Evolutionary conservation across 2,329 filamentous ascomycete species (phyloP).

Genomic region (Fusarium luffae): DNA sequence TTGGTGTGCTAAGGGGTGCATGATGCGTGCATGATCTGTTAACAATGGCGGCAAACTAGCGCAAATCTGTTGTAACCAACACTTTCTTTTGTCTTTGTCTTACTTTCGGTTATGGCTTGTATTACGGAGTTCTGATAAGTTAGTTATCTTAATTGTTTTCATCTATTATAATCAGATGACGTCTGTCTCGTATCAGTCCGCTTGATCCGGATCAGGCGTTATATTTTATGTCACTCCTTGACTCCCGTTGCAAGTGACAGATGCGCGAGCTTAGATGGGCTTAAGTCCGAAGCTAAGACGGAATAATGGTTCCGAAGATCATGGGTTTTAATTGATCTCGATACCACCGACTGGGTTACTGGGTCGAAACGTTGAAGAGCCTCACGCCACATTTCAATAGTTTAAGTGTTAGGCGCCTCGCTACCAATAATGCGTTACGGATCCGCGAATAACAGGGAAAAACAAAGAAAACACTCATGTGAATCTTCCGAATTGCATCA

Average conservation of each 20-base stretch:
- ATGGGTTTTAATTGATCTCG: not conserved
- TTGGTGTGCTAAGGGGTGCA: slow-evolving; percentile 10
- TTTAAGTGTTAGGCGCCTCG: not conserved
- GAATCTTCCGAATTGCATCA: not conserved
- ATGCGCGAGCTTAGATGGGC: not conserved
- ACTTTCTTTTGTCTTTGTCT: not conserved
- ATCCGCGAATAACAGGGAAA: not conserved
- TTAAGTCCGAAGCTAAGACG: not conserved
- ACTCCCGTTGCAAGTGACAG: not conserved
- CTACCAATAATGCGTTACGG: not conserved
- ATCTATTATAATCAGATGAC: not conserved
- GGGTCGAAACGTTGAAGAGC: not conserved
- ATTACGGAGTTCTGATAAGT: not conserved
- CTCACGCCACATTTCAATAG: not conserved
- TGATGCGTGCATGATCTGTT: not conserved
- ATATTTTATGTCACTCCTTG: not conserved
- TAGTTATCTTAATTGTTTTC: not conserved
- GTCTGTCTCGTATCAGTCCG: not conserved
- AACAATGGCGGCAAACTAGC: not conserved
- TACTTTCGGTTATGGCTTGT: not conserved
- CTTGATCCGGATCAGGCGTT: not conserved
- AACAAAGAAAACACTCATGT: not conserved
- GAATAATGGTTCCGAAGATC: not conserved
- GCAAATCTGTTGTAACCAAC: not conserved
- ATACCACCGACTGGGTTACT: not conserved